Conservation (phyloP, 805 yeast genomes). For the Wickerhamiella sorbophila region DNA sequence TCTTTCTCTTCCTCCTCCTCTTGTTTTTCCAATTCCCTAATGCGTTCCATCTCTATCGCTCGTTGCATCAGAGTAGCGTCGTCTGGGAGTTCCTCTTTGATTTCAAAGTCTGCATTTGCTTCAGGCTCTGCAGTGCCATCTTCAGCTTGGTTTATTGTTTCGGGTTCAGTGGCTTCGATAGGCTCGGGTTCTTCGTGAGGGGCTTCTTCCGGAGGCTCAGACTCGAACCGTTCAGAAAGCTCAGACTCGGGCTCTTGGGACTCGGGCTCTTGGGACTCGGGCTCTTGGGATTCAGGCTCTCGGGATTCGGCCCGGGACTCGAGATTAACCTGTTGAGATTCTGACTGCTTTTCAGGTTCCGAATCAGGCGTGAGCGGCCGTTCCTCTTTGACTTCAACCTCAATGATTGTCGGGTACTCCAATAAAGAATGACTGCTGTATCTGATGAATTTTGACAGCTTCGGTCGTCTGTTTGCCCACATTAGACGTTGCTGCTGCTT, state of each 20-base stretch:
- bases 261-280: neutral
- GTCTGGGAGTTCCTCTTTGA: constrained; percentile 3
- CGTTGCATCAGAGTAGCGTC: constrained; percentile 1
- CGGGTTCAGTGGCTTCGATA: neutral
- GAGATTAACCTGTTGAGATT: neutral
- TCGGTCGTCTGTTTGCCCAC: constrained; percentile 48
- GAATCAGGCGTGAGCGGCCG: constrained; percentile 13
- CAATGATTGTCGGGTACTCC: neutral
- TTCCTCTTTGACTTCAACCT: constrained; percentile 7
- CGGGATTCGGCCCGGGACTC: neutral
- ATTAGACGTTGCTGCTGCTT: constrained; percentile 64
- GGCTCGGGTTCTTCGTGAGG: neutral
- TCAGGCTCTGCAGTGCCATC: constrained; percentile 4
- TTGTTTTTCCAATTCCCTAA: constrained; percentile 2
- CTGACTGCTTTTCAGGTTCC: neutral
- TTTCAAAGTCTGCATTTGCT: neutral
- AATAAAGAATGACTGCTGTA: neutral
- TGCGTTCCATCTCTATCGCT: neutral
- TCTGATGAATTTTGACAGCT: constrained; percentile 46
- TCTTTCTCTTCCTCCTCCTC: constrained; percentile 3
- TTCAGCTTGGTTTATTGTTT: neutral
- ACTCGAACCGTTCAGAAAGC: neutral
- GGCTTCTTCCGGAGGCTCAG: neutral
- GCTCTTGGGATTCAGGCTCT: neutral
- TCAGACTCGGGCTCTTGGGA: neutral